phyloP scores from a whole-genome alignment of 768 basidiomycete genomes.

The Candolleomyces aberdarensis region DNA sequence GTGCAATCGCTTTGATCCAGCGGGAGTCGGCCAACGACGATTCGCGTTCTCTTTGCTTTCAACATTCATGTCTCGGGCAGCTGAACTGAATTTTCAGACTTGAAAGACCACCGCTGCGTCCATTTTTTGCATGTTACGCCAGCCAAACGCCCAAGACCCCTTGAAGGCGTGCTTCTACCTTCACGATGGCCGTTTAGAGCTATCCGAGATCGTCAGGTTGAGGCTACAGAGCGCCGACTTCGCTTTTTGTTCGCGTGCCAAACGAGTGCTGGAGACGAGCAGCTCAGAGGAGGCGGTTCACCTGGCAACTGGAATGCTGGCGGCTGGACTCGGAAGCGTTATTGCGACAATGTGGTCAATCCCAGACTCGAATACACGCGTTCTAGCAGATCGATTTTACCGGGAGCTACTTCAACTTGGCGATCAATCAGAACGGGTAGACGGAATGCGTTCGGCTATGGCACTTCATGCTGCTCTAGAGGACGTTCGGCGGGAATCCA shows the following conservation, averaged over 20 bases:
- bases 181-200: neutral
- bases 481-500: no score
- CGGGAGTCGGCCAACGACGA: no score
- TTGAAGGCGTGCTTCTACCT: neutral
- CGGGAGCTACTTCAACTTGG: no score
- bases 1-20: no score
- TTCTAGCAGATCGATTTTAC: no score
- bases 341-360: constrained; percentile 10
- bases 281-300: constrained; percentile 6
- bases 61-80: no score
- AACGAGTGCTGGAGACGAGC: neutral
- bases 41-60: no score
- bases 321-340: constrained; percentile 3
- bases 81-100: no score
- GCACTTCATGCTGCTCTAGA: no score
- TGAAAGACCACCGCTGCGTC: neutral
- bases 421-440: no score
- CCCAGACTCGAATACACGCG: no score
- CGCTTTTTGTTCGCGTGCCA: constrained; percentile 8
- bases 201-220: neutral
- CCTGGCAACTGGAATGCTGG: constrained; percentile 4
- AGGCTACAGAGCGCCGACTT: neutral
- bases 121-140: neutral
- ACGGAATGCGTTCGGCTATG: no score
- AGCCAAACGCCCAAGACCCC: neutral